A percentile compares a stretch with the other conserved stretches of the same genome.
Conservation (phyloP, 2,329 filamentous ascomycete genomes). For the Hypoxylon sp. region DNA sequence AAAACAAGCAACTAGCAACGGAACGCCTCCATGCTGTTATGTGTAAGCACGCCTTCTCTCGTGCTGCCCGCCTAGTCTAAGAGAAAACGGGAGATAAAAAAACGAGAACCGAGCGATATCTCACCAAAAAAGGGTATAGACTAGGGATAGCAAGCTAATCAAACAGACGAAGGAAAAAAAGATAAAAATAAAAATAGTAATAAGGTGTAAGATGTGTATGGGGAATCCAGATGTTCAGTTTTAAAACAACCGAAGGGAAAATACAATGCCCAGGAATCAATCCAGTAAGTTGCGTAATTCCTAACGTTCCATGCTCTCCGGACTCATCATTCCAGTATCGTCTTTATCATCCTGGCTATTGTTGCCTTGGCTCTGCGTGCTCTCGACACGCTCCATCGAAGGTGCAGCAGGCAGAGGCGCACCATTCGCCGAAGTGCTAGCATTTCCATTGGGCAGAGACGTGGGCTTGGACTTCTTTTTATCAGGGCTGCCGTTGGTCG, state of each 20-base stretch:
- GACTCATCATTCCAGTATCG: constrained; percentile 82
- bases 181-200: too few relatives aligned
- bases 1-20: too few relatives aligned
- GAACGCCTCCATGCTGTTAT: constrained; percentile 25
- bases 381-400: constrained; percentile 67
- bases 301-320: constrained; percentile 73
- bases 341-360: constrained; percentile 74
- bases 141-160: constrained; percentile 26
- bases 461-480: constrained; percentile 63
- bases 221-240: too few relatives aligned
- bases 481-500: constrained; percentile 49
- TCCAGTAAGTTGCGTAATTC: too few relatives aligned
- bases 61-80: constrained; percentile 13
- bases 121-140: constrained; percentile 30
- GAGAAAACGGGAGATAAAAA: constrained; percentile 8
- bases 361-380: constrained; percentile 64
- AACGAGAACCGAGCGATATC: constrained; percentile 9
- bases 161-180: constrained; percentile 8
- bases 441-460: constrained; percentile 45
- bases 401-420: constrained; percentile 51
- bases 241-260: too few relatives aligned
- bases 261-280: neutral
- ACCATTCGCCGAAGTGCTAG: constrained; percentile 47
- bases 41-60: constrained; percentile 23
- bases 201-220: too few relatives aligned